These are phyloP conservation scores for Metarhizium album DNA, from an alignment of 2,329 filamentous ascomycete genomes.

Conservation along the genomic window DNA sequence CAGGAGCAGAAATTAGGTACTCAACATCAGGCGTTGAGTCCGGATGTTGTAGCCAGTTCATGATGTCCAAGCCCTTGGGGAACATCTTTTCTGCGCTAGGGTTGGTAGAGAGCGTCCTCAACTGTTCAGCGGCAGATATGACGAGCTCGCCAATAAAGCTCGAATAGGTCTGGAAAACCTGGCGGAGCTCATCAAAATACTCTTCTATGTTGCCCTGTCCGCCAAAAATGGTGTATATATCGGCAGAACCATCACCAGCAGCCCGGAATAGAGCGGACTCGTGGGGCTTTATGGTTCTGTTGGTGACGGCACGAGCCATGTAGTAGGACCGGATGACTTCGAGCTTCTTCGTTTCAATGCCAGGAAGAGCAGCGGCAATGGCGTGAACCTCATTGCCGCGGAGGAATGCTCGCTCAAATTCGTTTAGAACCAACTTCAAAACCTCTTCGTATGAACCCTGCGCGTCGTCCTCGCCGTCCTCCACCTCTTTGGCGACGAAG, in stretches of 20 bases:
- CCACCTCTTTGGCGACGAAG: constrained; percentile 78
- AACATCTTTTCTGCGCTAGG: constrained; percentile 89
- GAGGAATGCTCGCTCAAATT: constrained; percentile 93
- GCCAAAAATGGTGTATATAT: constrained; percentile 88
- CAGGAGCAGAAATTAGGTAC: constrained; percentile 87
- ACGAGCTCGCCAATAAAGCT: constrained; percentile 84
- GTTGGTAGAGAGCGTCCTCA: constrained; percentile 76
- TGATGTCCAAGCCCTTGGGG: constrained; percentile 89
- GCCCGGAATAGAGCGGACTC: constrained; percentile 89
- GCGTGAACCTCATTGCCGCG: constrained; percentile 95
- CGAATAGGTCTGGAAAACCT: constrained; percentile 84
- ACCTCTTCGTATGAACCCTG: constrained; percentile 88
- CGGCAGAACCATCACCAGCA: constrained; percentile 70
- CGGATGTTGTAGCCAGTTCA: constrained; percentile 82
- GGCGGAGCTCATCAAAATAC: constrained; percentile 94
- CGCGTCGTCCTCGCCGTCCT: constrained; percentile 81
- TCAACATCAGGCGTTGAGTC: constrained; percentile 89
- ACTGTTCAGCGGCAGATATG: constrained; percentile 66
- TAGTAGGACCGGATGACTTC: constrained; percentile 88
- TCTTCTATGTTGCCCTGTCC: constrained; percentile 99
- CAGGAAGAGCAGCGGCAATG: constrained; percentile 71
- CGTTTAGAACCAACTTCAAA: constrained; percentile 81
- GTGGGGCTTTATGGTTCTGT: constrained; percentile 80
- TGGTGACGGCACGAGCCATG: constrained; percentile 70
- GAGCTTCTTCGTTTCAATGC: constrained; percentile 87